These are phyloP conservation scores for Zopfia rhizophila DNA, from an alignment of 2,329 filamentous ascomycete species.

Conservation along the genomic window DNA sequence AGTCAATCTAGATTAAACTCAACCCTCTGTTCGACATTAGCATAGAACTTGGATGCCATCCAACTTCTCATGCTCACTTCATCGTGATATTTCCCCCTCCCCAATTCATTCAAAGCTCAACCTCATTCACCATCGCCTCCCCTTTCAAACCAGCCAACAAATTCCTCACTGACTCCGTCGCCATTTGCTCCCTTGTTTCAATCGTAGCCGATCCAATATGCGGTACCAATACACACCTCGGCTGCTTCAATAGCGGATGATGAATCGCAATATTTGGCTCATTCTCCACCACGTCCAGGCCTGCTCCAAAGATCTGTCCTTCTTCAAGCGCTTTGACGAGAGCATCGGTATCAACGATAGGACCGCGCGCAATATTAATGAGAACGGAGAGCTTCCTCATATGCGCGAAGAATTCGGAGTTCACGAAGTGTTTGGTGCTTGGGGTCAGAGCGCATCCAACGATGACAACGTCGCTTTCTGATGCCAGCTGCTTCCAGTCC, in stretches of 20 bases:
- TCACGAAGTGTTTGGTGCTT: slow-evolving; percentile 39
- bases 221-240: slow-evolving; percentile 64
- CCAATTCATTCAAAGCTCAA: too few relatives aligned
- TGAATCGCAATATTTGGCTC: slow-evolving; percentile 62
- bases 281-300: slow-evolving; percentile 66
- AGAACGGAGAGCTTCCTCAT: slow-evolving; percentile 66
- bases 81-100: too few relatives aligned
- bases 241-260: slow-evolving; percentile 59
- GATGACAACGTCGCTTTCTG: slow-evolving; percentile 43
- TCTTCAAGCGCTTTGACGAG: slow-evolving; percentile 62
- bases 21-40: too few relatives aligned
- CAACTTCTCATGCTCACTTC: too few relatives aligned
- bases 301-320: slow-evolving; percentile 63
- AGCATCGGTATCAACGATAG: slow-evolving; percentile 65
- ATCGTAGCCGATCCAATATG: slow-evolving; percentile 68
- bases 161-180: slow-evolving; percentile 66
- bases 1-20: too few relatives aligned
- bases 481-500: slow-evolving; percentile 33
- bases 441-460: slow-evolving; percentile 41
- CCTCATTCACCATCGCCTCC: slow-evolving; percentile 42
- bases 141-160: slow-evolving; percentile 49
- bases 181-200: slow-evolving; percentile 69
- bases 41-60: too few relatives aligned
- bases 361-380: slow-evolving; percentile 67
- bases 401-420: slow-evolving; percentile 50